Evolutionary conservation across 73 alveolate genomes (phyloP).

Genomic region (Paramecium biaurelia): DNA sequence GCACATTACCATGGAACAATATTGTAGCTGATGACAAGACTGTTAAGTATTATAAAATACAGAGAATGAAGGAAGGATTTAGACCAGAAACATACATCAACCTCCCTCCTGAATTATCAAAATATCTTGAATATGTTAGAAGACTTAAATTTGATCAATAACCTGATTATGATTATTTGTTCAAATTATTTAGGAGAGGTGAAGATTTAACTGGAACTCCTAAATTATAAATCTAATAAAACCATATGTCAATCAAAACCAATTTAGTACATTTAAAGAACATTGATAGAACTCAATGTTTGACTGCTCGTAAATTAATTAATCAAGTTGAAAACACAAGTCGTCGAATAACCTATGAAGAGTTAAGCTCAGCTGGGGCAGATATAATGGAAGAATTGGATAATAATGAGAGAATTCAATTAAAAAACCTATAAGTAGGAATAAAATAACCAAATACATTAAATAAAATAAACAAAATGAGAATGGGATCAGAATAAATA

Average conservation of each 20-base stretch:
- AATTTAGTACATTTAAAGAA: background rate
- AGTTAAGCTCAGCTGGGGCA: slow-evolving; percentile 19
- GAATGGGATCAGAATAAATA: background rate
- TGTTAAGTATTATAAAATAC: slow-evolving; percentile 75
- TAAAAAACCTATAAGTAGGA: background rate
- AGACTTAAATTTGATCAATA: slow-evolving; percentile 66
- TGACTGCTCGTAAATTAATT: background rate
- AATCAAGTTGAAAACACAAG: background rate
- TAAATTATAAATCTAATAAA: background rate
- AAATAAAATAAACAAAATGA: background rate
- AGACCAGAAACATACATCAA: slow-evolving; percentile 73
- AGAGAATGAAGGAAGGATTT: slow-evolving; percentile 68
- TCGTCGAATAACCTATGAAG: slow-evolving; percentile 7
- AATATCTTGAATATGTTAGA: slow-evolving; percentile 70
- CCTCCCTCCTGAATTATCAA: slow-evolving; percentile 74
- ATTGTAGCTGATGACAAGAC: slow-evolving; percentile 72
- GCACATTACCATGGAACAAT: slow-evolving; percentile 68
- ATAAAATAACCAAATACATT: background rate
- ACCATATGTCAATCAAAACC: background rate
- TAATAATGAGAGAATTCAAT: background rate
- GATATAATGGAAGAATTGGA: slow-evolving; percentile 9
- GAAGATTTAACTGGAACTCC: background rate
- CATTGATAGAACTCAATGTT: background rate
- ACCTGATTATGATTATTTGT: slow-evolving; percentile 78
- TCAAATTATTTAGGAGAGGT: slow-evolving; percentile 66